Base-by-base conservation (phyloP, 2,329 filamentous ascomycete genomes). In the Gnomoniopsis smithogilvyi region DNA sequence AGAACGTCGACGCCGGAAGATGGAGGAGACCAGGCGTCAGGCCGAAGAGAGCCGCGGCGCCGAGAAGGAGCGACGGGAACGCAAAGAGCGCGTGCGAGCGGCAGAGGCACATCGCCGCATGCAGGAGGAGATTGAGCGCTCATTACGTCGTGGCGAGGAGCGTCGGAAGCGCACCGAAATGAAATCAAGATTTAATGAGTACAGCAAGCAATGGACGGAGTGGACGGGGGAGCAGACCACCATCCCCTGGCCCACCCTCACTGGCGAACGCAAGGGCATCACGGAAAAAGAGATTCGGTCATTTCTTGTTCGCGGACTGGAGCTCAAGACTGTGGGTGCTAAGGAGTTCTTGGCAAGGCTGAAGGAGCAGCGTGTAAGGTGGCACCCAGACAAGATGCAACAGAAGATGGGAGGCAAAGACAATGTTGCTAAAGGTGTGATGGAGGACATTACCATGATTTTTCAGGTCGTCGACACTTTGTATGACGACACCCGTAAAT, bases 371-470 rank as follows among this genome's bases (percentile, higher is more conserved):
- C 85, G 95, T 54, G 87, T 98, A 19, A 82, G 92, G 17, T 99
- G 95, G 95, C 95, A 99, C 77, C 95, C 95, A 3, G 95, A 99
- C 75, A 99, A 98, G 79, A 90, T 98, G 58, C 92, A 97, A 77
- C 95, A 97, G 75, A 85, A 87, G 55, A 87, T 96, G 61, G 91
- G 92, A 3, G 85, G 83, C 0, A 77, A 84, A 60, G 85, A 96
- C 51, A 77, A 84, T 60, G 85, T 96, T 51, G 88, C 93, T 51
- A 80, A 85, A 24, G 81, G 81, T 3, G 85, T 90, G 3, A 87
- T 96, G 81, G 86, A 85, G 69, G 82, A 86, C 56, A 90, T 97
- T 46, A 99, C 94, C 12, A 89, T 90, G 7, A 88, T 96, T 11
- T 99, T 98, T 68, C 94, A 98, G 74, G 87, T 92, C 33, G 82